These are phyloP conservation scores for Hericium alpestre DNA, from an alignment of 768 basidiomycete species.

Conservation along the genomic window DNA sequence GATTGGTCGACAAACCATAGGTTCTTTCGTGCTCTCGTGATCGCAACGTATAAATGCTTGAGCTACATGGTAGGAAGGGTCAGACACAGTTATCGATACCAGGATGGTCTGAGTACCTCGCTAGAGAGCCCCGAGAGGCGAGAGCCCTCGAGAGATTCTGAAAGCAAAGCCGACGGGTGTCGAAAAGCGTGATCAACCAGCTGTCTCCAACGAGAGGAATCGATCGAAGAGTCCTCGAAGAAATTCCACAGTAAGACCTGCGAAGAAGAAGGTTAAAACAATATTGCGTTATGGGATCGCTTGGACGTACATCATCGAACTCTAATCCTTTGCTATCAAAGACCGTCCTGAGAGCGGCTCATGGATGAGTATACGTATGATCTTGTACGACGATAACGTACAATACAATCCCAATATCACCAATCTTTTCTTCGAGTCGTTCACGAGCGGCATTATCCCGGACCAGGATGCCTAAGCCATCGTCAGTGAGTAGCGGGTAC, in stretches of 20 bases:
- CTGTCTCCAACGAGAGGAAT: constrained; percentile 10
- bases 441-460: constrained; percentile 45
- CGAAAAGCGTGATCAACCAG: background rate
- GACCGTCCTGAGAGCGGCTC: constrained; percentile 29
- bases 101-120: no score
- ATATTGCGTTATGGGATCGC: background rate
- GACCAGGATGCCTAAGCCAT: constrained; percentile 50
- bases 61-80: constrained; percentile 27
- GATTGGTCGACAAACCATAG: constrained; percentile 62
- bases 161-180: background rate
- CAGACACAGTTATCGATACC: no score
- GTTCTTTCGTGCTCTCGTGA: constrained; percentile 59
- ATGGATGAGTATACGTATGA: background rate
- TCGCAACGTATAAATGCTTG: constrained; percentile 60
- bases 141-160: no score
- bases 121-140: no score
- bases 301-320: constrained; percentile 43
- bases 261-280: background rate
- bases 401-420: constrained; percentile 50
- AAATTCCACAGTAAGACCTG: constrained; percentile 70
- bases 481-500: background rate
- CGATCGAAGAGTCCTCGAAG: constrained; percentile 52
- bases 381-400: constrained; percentile 18
- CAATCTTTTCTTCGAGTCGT: constrained; percentile 38
- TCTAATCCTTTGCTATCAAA: constrained; percentile 61